Conservation (phyloP, 345 rosid species). For the Gossypium bickii region DNA sequence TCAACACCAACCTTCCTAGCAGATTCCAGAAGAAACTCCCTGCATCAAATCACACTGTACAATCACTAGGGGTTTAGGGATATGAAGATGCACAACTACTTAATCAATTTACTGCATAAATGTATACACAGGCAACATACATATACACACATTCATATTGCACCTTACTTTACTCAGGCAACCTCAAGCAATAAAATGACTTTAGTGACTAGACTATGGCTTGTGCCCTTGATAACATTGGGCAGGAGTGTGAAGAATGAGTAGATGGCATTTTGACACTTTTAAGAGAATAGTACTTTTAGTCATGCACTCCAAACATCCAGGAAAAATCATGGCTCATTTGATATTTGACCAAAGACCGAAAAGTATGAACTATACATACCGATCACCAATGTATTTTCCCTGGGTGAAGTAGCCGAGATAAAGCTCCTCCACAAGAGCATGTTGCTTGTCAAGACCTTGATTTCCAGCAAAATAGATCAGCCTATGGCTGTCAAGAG, state of each 20-base stretch:
- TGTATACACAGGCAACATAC: not conserved
- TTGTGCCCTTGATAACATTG: not conserved
- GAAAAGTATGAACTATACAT: slow-evolving; percentile 11
- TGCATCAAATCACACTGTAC: slow-evolving; percentile 21
- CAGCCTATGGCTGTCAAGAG: slow-evolving; percentile 88
- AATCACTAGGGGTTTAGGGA: not conserved
- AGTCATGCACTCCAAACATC: not conserved
- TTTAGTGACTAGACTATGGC: not conserved
- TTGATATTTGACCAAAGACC: not conserved
- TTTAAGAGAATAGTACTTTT: not conserved
- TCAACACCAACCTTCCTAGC: slow-evolving; percentile 69
- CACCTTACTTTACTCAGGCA: not conserved
- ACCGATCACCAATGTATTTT: slow-evolving; percentile 79
- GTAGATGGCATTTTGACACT: not conserved
- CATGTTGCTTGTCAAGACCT: slow-evolving; percentile 63
- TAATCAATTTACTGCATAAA: not conserved
- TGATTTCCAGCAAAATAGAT: slow-evolving; percentile 62
- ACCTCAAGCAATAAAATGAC: not conserved
- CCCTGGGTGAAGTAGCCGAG: slow-evolving; percentile 89
- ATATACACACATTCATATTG: too few species aligned
- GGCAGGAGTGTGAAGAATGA: not conserved
- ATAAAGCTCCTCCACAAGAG: slow-evolving; percentile 72
- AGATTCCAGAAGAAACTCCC: slow-evolving; percentile 77
- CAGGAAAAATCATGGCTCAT: not conserved
- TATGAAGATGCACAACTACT: not conserved